Base-by-base conservation (phyloP, 2,329 filamentous ascomycete species). In the Pseudodiploospora longispora region DNA sequence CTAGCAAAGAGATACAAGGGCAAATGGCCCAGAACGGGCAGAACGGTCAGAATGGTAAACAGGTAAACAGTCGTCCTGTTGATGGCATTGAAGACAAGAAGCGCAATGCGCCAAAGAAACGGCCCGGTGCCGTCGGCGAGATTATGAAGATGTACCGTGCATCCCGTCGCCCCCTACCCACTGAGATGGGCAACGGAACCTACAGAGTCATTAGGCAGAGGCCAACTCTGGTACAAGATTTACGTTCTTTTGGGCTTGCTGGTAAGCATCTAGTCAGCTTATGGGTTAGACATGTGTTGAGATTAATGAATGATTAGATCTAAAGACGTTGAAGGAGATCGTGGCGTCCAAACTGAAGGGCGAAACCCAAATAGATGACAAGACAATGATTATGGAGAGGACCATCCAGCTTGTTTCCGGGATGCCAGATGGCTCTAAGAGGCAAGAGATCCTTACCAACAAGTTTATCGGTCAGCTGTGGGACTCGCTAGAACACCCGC, bases 341-440 rank as follows among this genome's bases (percentile, higher is more conserved):
- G 66, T 87, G 46, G 73, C 75, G 43, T 71, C 67, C 48, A 81
- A 86, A 62, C 61, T 81, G 30, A 82, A 77, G 52, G 81, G 83
- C 1, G 72, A 74, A 46, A 69, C 77, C 39, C 69, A 82, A 8
- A 63, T 78, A 5, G 82, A 91, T 54, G 87, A 91, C 66, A 85
- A 84, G 65, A 85, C 81, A 2, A 85, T 87, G 71, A 68, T 87
- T 37, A 86, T 88, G 79, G 85, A 88, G 61, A 71, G 78, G 6
- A 72, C 83, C 5, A 87, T 88, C 48, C 76, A 82, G 67, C 69
- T 88, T 10, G 82, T 87, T 5, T 73, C 81, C 9, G 75, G 74
- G 30, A 68, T 88, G 31, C 82, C 82, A 1, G 64, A 73, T 40
- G 68, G 74, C 43, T 87, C 83, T 2, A 76, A 75, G 53, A 71